Percentiles rank a stretch among this genome's conserved stretches.
phyloP scores from a whole-genome alignment of 129 eudicot genomes.

The Kitagawia praeruptora region DNA sequence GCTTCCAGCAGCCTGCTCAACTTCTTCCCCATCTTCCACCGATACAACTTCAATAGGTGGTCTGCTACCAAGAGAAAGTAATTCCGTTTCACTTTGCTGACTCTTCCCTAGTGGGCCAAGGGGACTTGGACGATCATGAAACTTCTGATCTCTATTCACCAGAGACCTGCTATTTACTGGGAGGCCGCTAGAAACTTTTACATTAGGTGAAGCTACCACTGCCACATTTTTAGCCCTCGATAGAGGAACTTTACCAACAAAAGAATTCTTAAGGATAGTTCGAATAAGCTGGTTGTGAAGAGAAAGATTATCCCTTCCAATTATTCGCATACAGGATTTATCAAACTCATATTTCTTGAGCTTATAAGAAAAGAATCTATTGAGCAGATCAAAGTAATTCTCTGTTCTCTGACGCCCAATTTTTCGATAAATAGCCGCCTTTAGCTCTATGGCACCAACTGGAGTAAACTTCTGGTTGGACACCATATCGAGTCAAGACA shows the following conservation, averaged over 20 bases:
- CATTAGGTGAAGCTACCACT: slow-evolving; percentile 20
- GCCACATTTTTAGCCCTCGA: slow-evolving; percentile 26
- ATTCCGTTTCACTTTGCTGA: slow-evolving; percentile 80
- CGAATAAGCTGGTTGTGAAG: slow-evolving; percentile 65
- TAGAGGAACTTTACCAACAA: slow-evolving; percentile 49
- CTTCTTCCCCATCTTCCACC: slow-evolving; percentile 93
- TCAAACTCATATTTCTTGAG: slow-evolving; percentile 48
- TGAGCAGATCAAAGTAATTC: slow-evolving; percentile 57
- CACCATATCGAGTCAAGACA: slow-evolving; percentile 37
- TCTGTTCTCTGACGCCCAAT: slow-evolving; percentile 63
- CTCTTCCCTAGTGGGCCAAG: slow-evolving; percentile 70
- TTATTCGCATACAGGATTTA: slow-evolving; percentile 43
- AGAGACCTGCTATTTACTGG: slow-evolving; percentile 53
- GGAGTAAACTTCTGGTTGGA: slow-evolving; percentile 52
- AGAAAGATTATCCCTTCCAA: slow-evolving; percentile 69
- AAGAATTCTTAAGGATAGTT: slow-evolving; percentile 45
- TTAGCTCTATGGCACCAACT: slow-evolving; percentile 51
- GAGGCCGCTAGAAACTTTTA: slow-evolving; percentile 29
- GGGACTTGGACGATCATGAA: slow-evolving; percentile 64
- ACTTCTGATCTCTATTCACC: slow-evolving; percentile 37
- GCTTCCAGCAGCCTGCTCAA: slow-evolving; percentile 56
- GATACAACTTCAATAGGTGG: slow-evolving; percentile 62
- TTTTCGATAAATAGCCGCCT: slow-evolving; percentile 40
- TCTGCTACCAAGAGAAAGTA: slow-evolving; percentile 74
- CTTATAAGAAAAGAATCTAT: slow-evolving; percentile 37